phyloP scores from a whole-genome alignment of 2,329 filamentous ascomycete genomes.

The Claviceps cyperi region DNA sequence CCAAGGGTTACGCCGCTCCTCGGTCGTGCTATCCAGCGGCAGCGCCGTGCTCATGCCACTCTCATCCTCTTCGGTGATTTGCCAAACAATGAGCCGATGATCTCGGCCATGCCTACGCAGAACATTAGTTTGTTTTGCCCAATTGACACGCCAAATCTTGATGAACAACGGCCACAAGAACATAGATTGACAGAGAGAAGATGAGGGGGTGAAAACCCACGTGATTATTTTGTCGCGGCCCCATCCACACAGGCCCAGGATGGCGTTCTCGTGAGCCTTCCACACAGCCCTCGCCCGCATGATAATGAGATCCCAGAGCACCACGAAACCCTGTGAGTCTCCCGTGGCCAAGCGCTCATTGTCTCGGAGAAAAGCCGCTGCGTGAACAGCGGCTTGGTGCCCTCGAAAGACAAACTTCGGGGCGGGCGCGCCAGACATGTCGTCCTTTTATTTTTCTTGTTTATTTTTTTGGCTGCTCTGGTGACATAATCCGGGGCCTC shows the following conservation, averaged over 20 bases:
- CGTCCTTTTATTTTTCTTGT: neutral
- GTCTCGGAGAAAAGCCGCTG: conserved; percentile 52
- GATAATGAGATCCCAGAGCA: conserved; percentile 71
- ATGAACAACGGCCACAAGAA: too few relatives aligned
- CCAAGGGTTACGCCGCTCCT: conserved; percentile 54
- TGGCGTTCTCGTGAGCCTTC: conserved; percentile 66
- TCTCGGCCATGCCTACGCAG: conserved; percentile 69
- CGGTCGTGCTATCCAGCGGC: conserved; percentile 49
- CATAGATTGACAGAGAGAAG: too few relatives aligned
- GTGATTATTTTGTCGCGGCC: conserved; percentile 63
- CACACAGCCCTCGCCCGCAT: conserved; percentile 75
- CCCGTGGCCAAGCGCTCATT: conserved; percentile 73
- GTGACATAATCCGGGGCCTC: neutral
- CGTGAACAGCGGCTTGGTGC: conserved; percentile 68
- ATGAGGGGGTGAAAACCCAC: conserved; percentile 35
- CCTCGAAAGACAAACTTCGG: conserved; percentile 63
- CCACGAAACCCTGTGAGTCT: conserved; percentile 79
- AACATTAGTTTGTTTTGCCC: neutral
- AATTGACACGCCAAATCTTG: too few relatives aligned
- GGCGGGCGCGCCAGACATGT: conserved; percentile 18
- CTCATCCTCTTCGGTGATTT: conserved; percentile 48
- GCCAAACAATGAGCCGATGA: conserved; percentile 76
- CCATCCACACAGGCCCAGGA: conserved; percentile 64
- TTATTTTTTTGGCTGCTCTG: neutral
- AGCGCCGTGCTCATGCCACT: conserved; percentile 48